phyloP scores from a whole-genome alignment of 768 basidiomycete genomes.

The Boletellus sp. region DNA sequence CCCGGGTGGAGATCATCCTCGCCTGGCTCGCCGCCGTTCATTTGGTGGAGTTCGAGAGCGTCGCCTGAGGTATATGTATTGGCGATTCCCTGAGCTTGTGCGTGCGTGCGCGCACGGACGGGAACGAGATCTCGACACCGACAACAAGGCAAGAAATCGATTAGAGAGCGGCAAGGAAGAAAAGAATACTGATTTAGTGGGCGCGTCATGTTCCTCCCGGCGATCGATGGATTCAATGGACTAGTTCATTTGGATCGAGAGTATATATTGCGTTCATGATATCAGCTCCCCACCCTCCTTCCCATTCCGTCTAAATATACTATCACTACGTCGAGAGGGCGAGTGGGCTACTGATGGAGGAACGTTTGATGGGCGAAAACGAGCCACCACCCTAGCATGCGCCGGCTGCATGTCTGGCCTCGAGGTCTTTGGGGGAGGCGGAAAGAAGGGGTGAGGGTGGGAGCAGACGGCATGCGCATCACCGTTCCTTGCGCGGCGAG shows the following conservation, averaged over 20 bases:
- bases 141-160: too few relatives aligned
- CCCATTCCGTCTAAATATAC: too few relatives aligned
- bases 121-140: too few relatives aligned
- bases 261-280: not conserved
- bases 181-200: too few relatives aligned
- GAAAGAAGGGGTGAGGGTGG: too few relatives aligned
- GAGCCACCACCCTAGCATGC: slow-evolving; percentile 17
- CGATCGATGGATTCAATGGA: too few relatives aligned
- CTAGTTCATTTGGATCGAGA: not conserved
- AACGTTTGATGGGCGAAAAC: not conserved
- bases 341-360: not conserved
- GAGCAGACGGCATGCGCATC: not conserved
- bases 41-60: slow-evolving; percentile 63
- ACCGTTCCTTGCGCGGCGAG: slow-evolving; percentile 16
- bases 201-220: too few relatives aligned
- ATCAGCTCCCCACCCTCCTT: not conserved
- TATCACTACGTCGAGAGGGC: too few relatives aligned
- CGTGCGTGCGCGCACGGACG: too few relatives aligned
- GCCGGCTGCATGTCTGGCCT: slow-evolving; percentile 20
- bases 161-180: too few relatives aligned
- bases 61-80: slow-evolving; percentile 15
- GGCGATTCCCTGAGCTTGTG: not conserved
- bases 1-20: slow-evolving; percentile 78
- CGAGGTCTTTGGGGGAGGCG: not conserved
- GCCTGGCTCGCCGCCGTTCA: slow-evolving; percentile 85